Conservation (phyloP, 1,139 yeast species). For the Pichia terricola region DNA sequence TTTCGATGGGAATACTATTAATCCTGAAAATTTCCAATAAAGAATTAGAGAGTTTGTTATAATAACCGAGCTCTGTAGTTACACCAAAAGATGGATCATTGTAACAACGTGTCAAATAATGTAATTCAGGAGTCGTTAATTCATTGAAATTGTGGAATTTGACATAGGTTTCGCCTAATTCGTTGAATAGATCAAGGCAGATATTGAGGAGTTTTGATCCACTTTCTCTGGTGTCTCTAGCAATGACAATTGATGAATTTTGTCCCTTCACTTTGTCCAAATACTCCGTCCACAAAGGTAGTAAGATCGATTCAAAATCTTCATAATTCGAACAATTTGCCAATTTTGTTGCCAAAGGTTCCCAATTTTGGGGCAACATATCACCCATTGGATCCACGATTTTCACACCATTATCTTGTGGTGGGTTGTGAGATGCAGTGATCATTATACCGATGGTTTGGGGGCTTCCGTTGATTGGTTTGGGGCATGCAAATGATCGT, state of each 20-base stretch:
- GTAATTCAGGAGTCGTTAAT: conserved; percentile 91
- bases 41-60: conserved; percentile 41
- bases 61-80: conserved; percentile 64
- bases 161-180: conserved; percentile 29
- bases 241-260: conserved; percentile 37
- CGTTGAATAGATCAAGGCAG: conserved; percentile 57
- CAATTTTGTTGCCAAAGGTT: conserved; percentile 62
- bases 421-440: conserved; percentile 96
- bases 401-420: conserved; percentile 92
- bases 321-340: conserved; percentile 53
- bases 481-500: conserved; percentile 61
- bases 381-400: conserved; percentile 90
- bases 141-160: conserved; percentile 49
- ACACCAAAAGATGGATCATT: conserved; percentile 59
- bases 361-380: conserved; percentile 86
- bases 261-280: conserved; percentile 2
- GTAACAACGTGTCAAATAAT: conserved; percentile 67
- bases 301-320: conserved; percentile 27
- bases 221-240: conserved; percentile 69
- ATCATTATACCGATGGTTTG: conserved; percentile 84
- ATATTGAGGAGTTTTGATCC: conserved; percentile 59
- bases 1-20: conserved; percentile 24
- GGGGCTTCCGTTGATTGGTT: conserved; percentile 20
- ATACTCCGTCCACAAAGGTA: conserved; percentile 16
- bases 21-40: conserved; percentile 16